phyloP scores from a whole-genome alignment of 768 basidiomycete species.

The Pleurotus ostreatus region DNA sequence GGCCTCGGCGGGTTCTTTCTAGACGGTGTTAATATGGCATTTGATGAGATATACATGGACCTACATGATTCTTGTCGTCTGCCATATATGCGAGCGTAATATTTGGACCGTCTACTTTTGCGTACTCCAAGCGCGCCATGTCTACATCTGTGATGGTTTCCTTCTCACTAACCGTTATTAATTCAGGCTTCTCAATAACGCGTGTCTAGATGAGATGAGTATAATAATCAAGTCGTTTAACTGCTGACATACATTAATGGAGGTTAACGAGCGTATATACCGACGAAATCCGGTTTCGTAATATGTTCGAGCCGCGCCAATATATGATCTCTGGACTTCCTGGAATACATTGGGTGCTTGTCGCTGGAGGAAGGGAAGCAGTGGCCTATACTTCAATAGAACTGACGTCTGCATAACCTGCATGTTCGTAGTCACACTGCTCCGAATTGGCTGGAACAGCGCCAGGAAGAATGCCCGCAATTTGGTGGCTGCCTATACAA shows the following conservation, averaged over 20 bases:
- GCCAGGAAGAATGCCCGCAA: conserved; percentile 82
- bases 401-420: conserved; percentile 88
- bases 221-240: background rate
- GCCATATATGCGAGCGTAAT: conserved; percentile 85
- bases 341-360: conserved; percentile 78
- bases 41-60: conserved; percentile 21
- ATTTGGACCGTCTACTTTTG: conserved; percentile 75
- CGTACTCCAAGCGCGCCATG: conserved; percentile 56
- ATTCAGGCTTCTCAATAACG: conserved; percentile 64
- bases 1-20: conserved; percentile 84
- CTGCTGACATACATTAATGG: conserved; percentile 58
- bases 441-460: conserved; percentile 77
- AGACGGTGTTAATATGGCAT: conserved; percentile 13
- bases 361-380: conserved; percentile 83
- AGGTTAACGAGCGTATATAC: conserved; percentile 78
- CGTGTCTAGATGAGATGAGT: conserved; percentile 43
- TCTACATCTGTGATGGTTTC: conserved; percentile 34
- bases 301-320: conserved; percentile 79
- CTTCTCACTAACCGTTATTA: conserved; percentile 46
- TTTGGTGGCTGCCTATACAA: conserved; percentile 77
- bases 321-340: conserved; percentile 86
- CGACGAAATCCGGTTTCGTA: conserved; percentile 95
- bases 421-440: conserved; percentile 86
- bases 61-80: conserved; percentile 83
- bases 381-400: conserved; percentile 74